Evolutionary conservation across 148 eudicot genomes (phyloP).

Genomic region (Cornus suecica): DNA sequence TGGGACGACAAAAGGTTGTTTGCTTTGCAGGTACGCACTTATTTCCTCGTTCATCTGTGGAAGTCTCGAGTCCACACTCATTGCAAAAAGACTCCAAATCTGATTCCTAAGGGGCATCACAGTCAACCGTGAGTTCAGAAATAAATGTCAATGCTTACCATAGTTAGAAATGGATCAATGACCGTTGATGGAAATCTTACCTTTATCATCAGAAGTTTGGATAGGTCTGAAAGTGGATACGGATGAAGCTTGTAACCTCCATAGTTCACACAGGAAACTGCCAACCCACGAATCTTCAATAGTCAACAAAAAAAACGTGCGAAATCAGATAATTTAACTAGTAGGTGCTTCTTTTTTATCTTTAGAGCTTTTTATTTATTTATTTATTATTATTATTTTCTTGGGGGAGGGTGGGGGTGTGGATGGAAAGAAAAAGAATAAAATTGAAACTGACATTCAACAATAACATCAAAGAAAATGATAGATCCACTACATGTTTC

Average conservation of each 20-base stretch:
- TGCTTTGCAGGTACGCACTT: conserved; percentile 68
- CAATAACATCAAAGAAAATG: neutral
- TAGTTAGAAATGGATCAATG: neutral
- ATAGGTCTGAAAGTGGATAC: conserved; percentile 59
- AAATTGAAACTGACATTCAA: neutral
- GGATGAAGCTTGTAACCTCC: conserved; percentile 95
- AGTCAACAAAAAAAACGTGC: conserved; percentile 1
- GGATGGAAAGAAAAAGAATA: neutral
- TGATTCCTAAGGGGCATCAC: conserved; percentile 44
- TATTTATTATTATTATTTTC: too few relatives aligned
- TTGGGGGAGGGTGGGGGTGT: too few relatives aligned
- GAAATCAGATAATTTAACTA: neutral
- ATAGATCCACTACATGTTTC: neutral
- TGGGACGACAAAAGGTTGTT: conserved; percentile 53
- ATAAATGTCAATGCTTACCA: neutral
- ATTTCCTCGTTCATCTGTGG: conserved; percentile 54
- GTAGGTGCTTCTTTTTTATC: neutral
- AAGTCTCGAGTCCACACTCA: conserved; percentile 69
- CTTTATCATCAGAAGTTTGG: conserved; percentile 70
- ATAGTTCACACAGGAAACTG: conserved; percentile 61
- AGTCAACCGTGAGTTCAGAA: conserved; percentile 8
- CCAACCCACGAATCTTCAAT: conserved; percentile 65
- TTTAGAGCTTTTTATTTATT: too few relatives aligned
- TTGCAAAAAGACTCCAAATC: conserved; percentile 72
- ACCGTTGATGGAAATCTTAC: conserved; percentile 26